Conservation (phyloP, 768 basidiomycete species). For the Russula olivacea region DNA sequence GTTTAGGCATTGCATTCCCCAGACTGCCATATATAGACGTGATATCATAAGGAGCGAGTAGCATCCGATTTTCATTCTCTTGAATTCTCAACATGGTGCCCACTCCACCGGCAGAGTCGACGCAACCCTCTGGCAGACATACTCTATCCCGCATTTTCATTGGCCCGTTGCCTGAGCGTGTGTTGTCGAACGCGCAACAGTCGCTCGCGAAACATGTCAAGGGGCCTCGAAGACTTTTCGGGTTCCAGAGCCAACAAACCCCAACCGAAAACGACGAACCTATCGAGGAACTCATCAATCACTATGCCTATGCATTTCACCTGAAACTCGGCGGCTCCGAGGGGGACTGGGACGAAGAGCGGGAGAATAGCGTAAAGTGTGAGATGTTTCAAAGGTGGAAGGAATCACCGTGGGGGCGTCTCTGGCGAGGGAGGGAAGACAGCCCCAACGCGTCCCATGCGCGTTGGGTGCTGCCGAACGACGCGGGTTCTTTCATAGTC, state of each 20-base stretch:
- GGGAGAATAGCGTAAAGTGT: constrained; percentile 45
- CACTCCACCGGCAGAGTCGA: constrained; percentile 8
- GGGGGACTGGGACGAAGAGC: constrained; percentile 60
- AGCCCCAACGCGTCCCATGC: constrained; percentile 27
- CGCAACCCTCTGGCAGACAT: constrained; percentile 29
- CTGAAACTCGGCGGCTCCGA: constrained; percentile 54
- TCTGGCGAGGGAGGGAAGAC: constrained; percentile 32
- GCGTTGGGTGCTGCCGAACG: constrained; percentile 41
- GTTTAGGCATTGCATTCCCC: background rate
- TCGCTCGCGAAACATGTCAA: constrained; percentile 19
- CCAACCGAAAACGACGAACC: constrained; percentile 33
- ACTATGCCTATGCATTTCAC: constrained; percentile 61
- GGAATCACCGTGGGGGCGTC: constrained; percentile 59
- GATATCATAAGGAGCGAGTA: background rate
- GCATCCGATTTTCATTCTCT: background rate
- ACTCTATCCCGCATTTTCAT: constrained; percentile 56
- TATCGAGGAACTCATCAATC: constrained; percentile 46
- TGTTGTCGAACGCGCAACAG: constrained; percentile 34
- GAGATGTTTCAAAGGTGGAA: constrained; percentile 59
- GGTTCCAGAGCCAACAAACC: constrained; percentile 29
- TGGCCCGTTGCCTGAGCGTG: constrained; percentile 68
- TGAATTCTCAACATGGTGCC: constrained; percentile 1
- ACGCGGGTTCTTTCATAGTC: constrained; percentile 71
- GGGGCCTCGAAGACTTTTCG: constrained; percentile 18
- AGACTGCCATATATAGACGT: background rate